Evolutionary conservation across 2,329 filamentous ascomycete species (phyloP).

Genomic region (Fusarium sp.): DNA sequence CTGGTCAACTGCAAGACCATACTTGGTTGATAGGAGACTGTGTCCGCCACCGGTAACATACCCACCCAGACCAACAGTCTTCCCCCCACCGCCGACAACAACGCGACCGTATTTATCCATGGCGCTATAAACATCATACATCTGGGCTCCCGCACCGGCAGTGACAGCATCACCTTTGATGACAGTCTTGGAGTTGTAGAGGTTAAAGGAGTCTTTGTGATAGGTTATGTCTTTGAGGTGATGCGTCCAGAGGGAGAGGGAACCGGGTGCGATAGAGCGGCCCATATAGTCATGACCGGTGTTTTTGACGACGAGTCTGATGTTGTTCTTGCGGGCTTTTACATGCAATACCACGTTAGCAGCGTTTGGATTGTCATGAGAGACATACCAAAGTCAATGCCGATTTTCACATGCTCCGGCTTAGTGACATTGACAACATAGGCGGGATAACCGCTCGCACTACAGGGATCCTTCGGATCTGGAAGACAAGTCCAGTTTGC

Average conservation of each 20-base stretch:
- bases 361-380: too few species aligned
- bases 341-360: not conserved
- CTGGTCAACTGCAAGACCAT: constrained; percentile 73
- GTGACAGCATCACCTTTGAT: constrained; percentile 66
- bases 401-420: constrained; percentile 51
- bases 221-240: constrained; percentile 58
- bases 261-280: constrained; percentile 62
- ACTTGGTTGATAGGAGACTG: constrained; percentile 63
- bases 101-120: constrained; percentile 61
- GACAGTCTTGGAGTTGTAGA: constrained; percentile 55
- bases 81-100: constrained; percentile 67
- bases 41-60: constrained; percentile 74
- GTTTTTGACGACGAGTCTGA: constrained; percentile 59
- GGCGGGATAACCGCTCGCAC: constrained; percentile 51
- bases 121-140: constrained; percentile 61
- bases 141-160: constrained; percentile 66
- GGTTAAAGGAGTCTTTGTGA: constrained; percentile 57
- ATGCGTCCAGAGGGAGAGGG: constrained; percentile 68
- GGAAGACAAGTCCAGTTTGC: constrained; percentile 66
- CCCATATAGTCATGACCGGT: constrained; percentile 61
- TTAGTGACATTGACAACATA: constrained; percentile 55
- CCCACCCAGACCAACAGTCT: constrained; percentile 70
- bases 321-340: constrained; percentile 57
- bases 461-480: constrained; percentile 53
- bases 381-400: constrained; percentile 59